Evolutionary conservation across 1,139 yeast genomes (phyloP).

Genomic region (Yamadazyma siamensis): DNA sequence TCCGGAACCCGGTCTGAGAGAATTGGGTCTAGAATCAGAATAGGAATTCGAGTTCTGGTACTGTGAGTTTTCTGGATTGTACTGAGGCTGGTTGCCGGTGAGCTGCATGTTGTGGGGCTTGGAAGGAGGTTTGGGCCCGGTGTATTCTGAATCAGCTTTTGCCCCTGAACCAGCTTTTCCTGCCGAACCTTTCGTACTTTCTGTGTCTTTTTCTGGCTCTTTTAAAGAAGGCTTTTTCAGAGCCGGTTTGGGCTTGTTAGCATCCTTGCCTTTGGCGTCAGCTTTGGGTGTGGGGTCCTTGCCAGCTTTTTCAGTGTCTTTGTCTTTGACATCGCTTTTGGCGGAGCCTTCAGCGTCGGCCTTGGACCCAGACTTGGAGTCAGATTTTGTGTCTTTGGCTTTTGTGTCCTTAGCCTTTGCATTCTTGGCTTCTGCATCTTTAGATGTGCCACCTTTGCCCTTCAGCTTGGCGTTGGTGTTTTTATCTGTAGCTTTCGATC

Average conservation of each 20-base stretch:
- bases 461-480: neutral
- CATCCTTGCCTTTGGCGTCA: slow-evolving; percentile 1
- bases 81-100: slow-evolving; percentile 1
- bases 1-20: neutral
- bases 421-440: neutral
- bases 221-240: too few relatives aligned
- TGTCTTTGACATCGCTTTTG: neutral
- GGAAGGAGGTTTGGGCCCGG: slow-evolving; percentile 3
- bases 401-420: neutral
- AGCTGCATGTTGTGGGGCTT: slow-evolving; percentile 2
- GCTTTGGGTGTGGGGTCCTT: neutral
- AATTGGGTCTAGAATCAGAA: neutral
- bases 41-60: neutral
- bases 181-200: neutral
- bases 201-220: neutral
- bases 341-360: too few relatives aligned
- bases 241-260: too few relatives aligned
- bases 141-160: neutral
- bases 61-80: neutral
- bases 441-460: neutral
- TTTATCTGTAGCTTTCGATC: too few relatives aligned
- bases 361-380: too few relatives aligned
- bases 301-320: slow-evolving; percentile 1
- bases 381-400: too few relatives aligned
- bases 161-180: neutral